Percentiles rank a stretch among this genome's conserved stretches.
Evolutionary conservation across 140 eudicot genomes (phyloP).

Genomic region (Eryngium alpinum): DNA sequence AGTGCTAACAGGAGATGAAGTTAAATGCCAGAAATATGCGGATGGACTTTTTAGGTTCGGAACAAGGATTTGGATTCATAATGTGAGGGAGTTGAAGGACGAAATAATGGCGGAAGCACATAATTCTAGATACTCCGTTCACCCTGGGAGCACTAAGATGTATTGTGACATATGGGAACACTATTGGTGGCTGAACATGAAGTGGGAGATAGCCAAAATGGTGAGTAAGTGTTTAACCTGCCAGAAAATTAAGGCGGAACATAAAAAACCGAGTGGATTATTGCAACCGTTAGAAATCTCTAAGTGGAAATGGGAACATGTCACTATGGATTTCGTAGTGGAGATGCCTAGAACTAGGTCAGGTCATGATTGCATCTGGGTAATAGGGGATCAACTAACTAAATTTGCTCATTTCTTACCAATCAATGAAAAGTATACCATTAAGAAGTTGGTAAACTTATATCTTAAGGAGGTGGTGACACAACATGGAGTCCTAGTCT

Average conservation of each 20-base stretch:
- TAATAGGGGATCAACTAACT: not conserved
- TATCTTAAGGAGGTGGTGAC: not conserved
- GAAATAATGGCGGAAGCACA: not conserved
- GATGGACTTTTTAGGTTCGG: too few relatives aligned
- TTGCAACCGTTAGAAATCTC: not conserved
- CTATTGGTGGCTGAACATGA: not conserved
- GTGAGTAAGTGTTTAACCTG: not conserved
- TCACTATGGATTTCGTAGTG: not conserved
- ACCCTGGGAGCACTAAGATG: not conserved
- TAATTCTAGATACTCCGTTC: not conserved
- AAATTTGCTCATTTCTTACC: not conserved
- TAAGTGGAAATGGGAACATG: not conserved
- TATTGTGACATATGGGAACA: not conserved
- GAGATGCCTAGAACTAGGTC: not conserved
- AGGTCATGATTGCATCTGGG: not conserved
- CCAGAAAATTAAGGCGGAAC: not conserved
- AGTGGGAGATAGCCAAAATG: not conserved
- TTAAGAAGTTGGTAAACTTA: not conserved
- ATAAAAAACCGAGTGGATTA: not conserved
- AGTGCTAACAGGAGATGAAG: not conserved
- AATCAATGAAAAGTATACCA: not conserved
- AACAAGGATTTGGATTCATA: not conserved
- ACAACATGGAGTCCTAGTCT: not conserved
- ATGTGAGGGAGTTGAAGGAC: not conserved
- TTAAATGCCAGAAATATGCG: not conserved